Conservation (phyloP, 2,329 filamentous ascomycete genomes). For the Penicillium sp. region DNA sequence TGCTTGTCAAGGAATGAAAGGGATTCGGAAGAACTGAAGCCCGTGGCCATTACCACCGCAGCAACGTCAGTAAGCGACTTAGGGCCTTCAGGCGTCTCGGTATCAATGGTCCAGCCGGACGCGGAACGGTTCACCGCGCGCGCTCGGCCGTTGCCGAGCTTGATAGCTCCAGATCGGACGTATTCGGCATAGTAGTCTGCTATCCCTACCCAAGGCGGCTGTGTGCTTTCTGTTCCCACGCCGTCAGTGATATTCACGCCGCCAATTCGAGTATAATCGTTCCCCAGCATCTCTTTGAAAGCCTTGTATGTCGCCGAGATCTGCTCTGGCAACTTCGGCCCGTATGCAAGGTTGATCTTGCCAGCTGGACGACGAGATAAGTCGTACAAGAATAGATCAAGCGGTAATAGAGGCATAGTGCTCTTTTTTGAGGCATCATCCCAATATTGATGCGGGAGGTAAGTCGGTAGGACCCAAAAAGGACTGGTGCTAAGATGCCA, state of each 20-base stretch:
- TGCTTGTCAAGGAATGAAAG: constrained; percentile 67
- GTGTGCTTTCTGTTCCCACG: constrained; percentile 47
- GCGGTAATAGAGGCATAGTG: constrained; percentile 66
- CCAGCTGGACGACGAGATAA: constrained; percentile 63
- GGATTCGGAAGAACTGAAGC: constrained; percentile 69
- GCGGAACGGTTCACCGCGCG: constrained; percentile 17
- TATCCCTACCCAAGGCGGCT: constrained; percentile 70
- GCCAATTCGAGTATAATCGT: constrained; percentile 49
- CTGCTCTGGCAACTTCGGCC: constrained; percentile 64
- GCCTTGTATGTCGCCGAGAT: constrained; percentile 60
- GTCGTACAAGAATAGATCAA: constrained; percentile 76
- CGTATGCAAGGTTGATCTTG: constrained; percentile 66
- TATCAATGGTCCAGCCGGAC: constrained; percentile 35
- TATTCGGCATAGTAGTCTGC: constrained; percentile 76
- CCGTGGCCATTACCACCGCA: constrained; percentile 75
- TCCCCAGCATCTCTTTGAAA: constrained; percentile 49
- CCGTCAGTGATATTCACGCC: constrained; percentile 38
- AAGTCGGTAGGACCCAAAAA: constrained; percentile 71
- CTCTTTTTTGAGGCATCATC: constrained; percentile 2
- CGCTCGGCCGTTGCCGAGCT: constrained; percentile 52
- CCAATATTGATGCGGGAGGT: constrained; percentile 42
- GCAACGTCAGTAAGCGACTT: constrained; percentile 61
- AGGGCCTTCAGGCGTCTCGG: constrained; percentile 42
- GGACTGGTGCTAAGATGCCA: constrained; percentile 73
- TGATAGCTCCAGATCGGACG: constrained; percentile 68